These are phyloP conservation scores for Steccherinum ochraceum DNA, from an alignment of 768 basidiomycete species.

Conservation along the genomic window DNA sequence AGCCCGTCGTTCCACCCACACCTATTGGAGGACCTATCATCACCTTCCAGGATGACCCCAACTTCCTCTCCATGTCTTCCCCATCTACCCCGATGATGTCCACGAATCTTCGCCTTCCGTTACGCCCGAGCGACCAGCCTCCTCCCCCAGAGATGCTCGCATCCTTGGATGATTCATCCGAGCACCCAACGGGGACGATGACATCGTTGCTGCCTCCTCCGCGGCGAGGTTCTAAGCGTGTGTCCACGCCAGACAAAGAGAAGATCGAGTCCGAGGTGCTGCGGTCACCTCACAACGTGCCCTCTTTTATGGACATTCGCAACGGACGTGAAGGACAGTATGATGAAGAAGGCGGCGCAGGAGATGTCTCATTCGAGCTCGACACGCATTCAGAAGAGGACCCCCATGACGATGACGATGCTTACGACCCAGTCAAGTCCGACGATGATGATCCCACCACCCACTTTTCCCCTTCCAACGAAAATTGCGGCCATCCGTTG, in stretches of 20 bases:
- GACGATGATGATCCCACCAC: slow-evolving; percentile 11
- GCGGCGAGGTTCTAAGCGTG: slow-evolving; percentile 8
- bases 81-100: slow-evolving; percentile 5
- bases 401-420: background rate
- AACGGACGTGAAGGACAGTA: background rate
- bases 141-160: slow-evolving; percentile 3
- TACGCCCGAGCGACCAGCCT: background rate
- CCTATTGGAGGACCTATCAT: slow-evolving; percentile 66
- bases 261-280: background rate
- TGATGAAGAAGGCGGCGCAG: background rate
- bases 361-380: background rate
- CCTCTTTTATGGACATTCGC: background rate
- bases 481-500: background rate
- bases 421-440: background rate
- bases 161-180: background rate
- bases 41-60: slow-evolving; percentile 43
- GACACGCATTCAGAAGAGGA: background rate
- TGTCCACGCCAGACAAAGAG: slow-evolving; percentile 7
- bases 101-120: background rate
- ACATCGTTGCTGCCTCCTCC: slow-evolving; percentile 10
- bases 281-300: background rate
- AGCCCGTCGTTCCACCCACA: slow-evolving; percentile 27
- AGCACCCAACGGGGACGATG: slow-evolving; percentile 3
- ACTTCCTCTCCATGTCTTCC: slow-evolving; percentile 38
- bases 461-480: background rate